phyloP scores from a whole-genome alignment of 345 rosid species.

The Pistacia vera region DNA sequence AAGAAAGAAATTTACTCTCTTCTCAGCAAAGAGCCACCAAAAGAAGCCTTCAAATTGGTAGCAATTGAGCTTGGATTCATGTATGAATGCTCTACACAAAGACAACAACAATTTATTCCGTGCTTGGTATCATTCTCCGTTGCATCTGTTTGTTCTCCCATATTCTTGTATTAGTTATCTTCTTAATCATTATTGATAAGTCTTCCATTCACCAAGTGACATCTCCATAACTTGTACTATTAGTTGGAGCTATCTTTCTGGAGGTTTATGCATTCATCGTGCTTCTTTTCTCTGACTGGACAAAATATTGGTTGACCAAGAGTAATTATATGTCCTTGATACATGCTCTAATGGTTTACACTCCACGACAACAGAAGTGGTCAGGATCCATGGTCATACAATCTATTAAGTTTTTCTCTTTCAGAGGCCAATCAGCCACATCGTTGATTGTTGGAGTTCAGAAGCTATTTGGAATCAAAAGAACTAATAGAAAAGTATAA shows the following conservation, averaged over 20 bases:
- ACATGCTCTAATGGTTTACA: neutral
- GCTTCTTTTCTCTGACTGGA: constrained; percentile 26
- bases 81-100: constrained; percentile 26
- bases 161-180: constrained; percentile 14
- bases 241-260: constrained; percentile 17
- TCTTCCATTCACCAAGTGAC: neutral
- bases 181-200: constrained; percentile 4
- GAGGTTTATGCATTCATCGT: constrained; percentile 7
- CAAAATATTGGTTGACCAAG: constrained; percentile 11
- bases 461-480: neutral
- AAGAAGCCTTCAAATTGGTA: constrained; percentile 20
- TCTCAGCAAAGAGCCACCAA: neutral
- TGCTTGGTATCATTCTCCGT: constrained; percentile 2
- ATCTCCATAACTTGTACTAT: constrained; percentile 11
- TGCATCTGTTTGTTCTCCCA: constrained; percentile 8
- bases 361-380: constrained; percentile 12
- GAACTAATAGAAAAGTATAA: neutral
- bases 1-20: neutral
- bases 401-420: constrained; percentile 9
- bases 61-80: constrained; percentile 16
- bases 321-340: neutral
- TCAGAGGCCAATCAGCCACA: neutral
- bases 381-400: constrained; percentile 25
- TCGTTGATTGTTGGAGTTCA: neutral
- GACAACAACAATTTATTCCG: constrained; percentile 1